phyloP scores from a whole-genome alignment of 2,329 filamentous ascomycete genomes.

The Boeremia lycopersici region DNA sequence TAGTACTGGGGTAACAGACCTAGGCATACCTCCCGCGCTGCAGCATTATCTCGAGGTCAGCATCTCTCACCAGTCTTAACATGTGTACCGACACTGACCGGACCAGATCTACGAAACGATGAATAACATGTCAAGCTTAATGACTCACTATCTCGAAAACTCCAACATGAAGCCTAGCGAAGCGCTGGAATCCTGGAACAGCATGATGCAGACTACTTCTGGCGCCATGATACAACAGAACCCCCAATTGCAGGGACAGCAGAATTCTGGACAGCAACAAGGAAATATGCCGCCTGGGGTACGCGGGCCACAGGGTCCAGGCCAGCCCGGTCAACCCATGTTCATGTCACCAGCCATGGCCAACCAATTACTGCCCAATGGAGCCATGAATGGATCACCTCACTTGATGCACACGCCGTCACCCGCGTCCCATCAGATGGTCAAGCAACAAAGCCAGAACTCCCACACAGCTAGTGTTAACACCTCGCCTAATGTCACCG shows the following conservation, averaged over 20 bases:
- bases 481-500: constrained; percentile 66
- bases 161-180: constrained; percentile 59
- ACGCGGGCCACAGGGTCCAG: constrained; percentile 39
- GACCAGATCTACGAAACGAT: constrained; percentile 68
- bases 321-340: constrained; percentile 42
- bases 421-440: constrained; percentile 58
- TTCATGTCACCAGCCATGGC: constrained; percentile 65
- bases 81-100: constrained; percentile 19
- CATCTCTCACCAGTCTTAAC: constrained; percentile 20
- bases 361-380: constrained; percentile 58
- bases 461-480: constrained; percentile 62
- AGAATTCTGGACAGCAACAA: constrained; percentile 37
- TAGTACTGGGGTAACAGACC: constrained; percentile 54
- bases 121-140: constrained; percentile 66
- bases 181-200: constrained; percentile 61
- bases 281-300: constrained; percentile 38
- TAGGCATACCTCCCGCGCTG: constrained; percentile 62
- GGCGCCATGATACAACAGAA: constrained; percentile 26
- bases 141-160: constrained; percentile 62
- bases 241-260: constrained; percentile 32
- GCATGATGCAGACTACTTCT: constrained; percentile 47
- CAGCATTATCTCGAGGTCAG: constrained; percentile 68
- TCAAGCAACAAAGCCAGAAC: constrained; percentile 63
- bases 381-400: constrained; percentile 57
- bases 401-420: constrained; percentile 55